A percentile compares a stretch with the other conserved stretches of the same genome.
These are phyloP conservation scores for Gaeumannomyces tritici DNA, from an alignment of 2,329 filamentous ascomycete genomes.

Conservation along the genomic window DNA sequence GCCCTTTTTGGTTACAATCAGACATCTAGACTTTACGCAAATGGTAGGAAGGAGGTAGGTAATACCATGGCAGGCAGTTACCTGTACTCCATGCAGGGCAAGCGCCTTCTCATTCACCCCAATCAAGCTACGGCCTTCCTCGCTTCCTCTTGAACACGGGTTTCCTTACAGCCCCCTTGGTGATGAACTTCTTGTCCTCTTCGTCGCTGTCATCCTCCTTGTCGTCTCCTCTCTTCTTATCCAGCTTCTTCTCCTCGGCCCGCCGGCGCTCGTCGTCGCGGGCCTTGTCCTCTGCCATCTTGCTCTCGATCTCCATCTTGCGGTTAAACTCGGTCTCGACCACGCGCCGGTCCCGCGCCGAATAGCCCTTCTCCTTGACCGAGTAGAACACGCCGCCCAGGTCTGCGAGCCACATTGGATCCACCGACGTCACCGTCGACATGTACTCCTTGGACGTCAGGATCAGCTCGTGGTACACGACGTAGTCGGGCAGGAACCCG, in stretches of 20 bases:
- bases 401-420: conserved; percentile 95
- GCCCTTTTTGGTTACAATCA: background rate
- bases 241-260: conserved; percentile 21
- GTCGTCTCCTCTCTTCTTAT: conserved; percentile 33
- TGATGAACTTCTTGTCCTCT: conserved; percentile 46
- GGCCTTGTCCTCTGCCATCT: conserved; percentile 82
- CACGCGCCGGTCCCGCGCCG: conserved; percentile 71
- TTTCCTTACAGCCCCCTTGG: conserved; percentile 53
- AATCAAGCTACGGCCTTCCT: background rate
- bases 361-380: conserved; percentile 96
- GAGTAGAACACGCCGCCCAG: conserved; percentile 95
- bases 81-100: no score
- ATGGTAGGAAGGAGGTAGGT: no score
- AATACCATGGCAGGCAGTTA: no score
- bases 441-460: conserved; percentile 97
- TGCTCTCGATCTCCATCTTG: conserved; percentile 84
- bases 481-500: conserved; percentile 91
- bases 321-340: conserved; percentile 88
- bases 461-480: conserved; percentile 96
- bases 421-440: conserved; percentile 90
- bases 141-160: conserved; percentile 40
- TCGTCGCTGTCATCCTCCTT: conserved; percentile 29
- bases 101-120: background rate
- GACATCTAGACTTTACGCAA: no score
- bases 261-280: conserved; percentile 48